Conservation (phyloP, 352 stramenopile genomes). For the Globisporangium cystogenes region DNA sequence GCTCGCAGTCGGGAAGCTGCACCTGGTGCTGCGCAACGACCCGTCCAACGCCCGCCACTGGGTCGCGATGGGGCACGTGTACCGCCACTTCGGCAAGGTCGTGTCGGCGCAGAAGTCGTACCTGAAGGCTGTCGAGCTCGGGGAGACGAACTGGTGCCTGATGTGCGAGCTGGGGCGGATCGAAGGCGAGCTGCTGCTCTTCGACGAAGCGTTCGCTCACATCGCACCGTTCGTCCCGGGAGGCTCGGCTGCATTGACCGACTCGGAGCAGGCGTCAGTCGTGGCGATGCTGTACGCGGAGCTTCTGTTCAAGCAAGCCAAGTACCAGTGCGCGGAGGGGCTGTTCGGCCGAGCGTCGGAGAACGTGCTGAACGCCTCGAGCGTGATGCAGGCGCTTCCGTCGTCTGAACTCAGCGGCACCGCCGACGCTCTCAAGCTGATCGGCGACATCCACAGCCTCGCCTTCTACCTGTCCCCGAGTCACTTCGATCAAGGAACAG, state of each 20-base stretch:
- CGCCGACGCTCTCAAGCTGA: conserved; percentile 51
- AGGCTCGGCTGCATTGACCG: not conserved
- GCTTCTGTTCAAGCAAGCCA: conserved; percentile 73
- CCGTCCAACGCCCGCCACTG: conserved; percentile 59
- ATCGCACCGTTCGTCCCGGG: conserved; percentile 37
- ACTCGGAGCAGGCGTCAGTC: conserved; percentile 21
- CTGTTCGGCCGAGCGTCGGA: conserved; percentile 59
- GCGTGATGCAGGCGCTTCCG: conserved; percentile 33
- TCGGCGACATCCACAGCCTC: conserved; percentile 80
- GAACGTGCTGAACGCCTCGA: conserved; percentile 60
- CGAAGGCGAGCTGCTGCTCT: conserved; percentile 62
- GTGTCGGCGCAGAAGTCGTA: conserved; percentile 80
- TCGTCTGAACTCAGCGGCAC: conserved; percentile 18
- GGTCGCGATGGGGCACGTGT: conserved; percentile 74
- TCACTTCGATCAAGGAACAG: conserved; percentile 26
- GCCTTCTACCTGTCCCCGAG: conserved; percentile 73
- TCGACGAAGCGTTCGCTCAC: conserved; percentile 61
- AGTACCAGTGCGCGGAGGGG: conserved; percentile 65
- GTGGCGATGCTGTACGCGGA: conserved; percentile 58
- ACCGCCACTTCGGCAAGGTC: conserved; percentile 74
- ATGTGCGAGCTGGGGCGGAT: conserved; percentile 76
- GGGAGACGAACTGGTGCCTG: conserved; percentile 59
- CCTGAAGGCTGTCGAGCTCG: conserved; percentile 65
- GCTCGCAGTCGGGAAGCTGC: conserved; percentile 55
- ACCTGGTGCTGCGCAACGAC: conserved; percentile 69